These are phyloP conservation scores for Imleria badia DNA, from an alignment of 768 basidiomycete genomes.

Conservation along the genomic window DNA sequence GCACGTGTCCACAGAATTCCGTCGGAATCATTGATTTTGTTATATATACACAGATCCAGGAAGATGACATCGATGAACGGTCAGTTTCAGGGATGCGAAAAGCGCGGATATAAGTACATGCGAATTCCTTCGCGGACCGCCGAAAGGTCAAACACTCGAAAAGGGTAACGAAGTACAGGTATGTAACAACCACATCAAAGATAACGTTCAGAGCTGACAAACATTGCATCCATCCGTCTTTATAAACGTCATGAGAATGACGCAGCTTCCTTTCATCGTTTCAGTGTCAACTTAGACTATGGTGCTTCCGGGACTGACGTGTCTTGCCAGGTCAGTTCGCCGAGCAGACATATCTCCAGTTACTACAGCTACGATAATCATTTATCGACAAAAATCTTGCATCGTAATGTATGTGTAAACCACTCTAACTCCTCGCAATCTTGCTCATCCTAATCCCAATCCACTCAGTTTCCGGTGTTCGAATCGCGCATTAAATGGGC, in stretches of 20 bases:
- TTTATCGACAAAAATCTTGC: neutral
- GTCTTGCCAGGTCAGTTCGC: neutral
- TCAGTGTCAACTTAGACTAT: neutral
- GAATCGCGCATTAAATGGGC: neutral
- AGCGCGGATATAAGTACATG: neutral
- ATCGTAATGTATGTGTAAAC: neutral
- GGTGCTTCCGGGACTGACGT: neutral
- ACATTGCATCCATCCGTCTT: neutral
- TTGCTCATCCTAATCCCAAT: neutral
- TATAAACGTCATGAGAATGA: slow-evolving; percentile 3
- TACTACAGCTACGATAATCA: neutral
- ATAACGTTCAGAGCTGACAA: slow-evolving; percentile 19
- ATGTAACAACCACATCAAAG: neutral
- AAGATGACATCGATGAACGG: neutral
- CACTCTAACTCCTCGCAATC: neutral
- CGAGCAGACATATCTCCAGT: neutral
- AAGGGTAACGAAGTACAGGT: neutral
- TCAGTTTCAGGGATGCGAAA: neutral
- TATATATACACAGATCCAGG: too few species aligned
- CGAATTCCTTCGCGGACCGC: neutral
- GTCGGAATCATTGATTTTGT: neutral
- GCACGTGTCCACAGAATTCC: neutral
- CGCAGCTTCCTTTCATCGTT: neutral
- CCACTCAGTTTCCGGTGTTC: neutral
- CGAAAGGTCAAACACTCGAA: neutral